Evolutionary conservation across 306 rosid genomes (phyloP), one percentile per base, ranked within the genome.

Genomic region (Acacia crassicarpa): DNA sequence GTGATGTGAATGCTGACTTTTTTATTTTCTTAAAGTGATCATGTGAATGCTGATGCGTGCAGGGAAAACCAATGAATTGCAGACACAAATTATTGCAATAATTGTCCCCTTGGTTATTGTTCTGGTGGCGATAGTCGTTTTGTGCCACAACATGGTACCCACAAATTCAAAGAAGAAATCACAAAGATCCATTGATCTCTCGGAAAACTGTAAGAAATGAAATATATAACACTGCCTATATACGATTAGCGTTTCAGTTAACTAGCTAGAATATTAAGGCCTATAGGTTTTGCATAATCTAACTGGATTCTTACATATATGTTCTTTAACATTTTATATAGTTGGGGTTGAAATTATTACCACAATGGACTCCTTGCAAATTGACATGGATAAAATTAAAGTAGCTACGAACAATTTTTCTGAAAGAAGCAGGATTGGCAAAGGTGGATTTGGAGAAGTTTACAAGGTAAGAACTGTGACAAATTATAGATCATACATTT

Each of bases 401-500:
- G 62, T 23, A 15, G 97, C 94, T 1, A 92, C 91, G 20, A 51
- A 85, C 75, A 81, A 82, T 0, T 92, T 92, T 78, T 90, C 88
- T 48, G 78, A 67, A 1, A 68, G 80, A 1, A 51, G 81, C 70
- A 85, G 51, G 68, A 67, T 89, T 32, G 97, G 96, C 53, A 84
- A 80, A 90, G 94, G 97, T 17, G 94, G 92, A 25, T 92, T 84
- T 56, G 94, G 94, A 73, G 84, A 43, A n/a, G 97, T 90, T 53
- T 92, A 78, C 82, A 84, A 87, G 94, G 97, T 89, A 73, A 6
- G 16, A 56, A 45, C 19, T 69, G 73, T 40, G 71, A 62, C 14
- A 43, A 8, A 8, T 19, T n/a, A 20, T 35, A 66, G 27, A 33
- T 65, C 9, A 46, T 49, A 44, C 1, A 27, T 27, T 27, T 27